Evolutionary conservation across 2,329 filamentous ascomycete species (phyloP), one percentile per base, ranked within the genome.

Genomic region (Pseudogymnoascus sp.): DNA sequence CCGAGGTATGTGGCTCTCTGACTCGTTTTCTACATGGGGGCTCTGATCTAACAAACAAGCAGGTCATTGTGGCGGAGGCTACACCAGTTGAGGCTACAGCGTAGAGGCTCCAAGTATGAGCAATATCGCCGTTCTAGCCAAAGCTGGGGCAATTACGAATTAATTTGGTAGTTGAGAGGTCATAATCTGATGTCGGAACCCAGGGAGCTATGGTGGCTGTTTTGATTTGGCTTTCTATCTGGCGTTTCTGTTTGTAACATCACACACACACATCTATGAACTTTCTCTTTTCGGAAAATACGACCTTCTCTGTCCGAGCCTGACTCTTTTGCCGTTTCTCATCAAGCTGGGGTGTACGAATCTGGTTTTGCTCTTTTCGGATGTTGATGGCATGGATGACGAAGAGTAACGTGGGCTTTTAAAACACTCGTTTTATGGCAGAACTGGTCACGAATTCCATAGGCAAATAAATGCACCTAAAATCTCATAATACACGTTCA

Each of bases 181-280:
- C 51, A 31, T 18, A 57, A 12, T 57, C n/a, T 57, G 29, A 57
- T 57, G 51, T 12, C 51, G 29, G 5, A 18, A 34, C 51, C 51
- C 29, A 57, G 26, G 51, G 51, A 57, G 51, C 51, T 57, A 57
- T 34, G 51, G 51, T 57, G 51, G 51, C 51, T 57, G 51, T 57
- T 57, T 57, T 57, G 51, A 57, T 57, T 57, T 57, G 51, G 47
- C 47, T 34, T 57, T 57, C 29, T 57, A 57, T 57, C 16, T 57
- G 51, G 51, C 51, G 51, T 57, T n/a, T 57, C 51, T 34, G 51
- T 57, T 57, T 57, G 51, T 57, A 57, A 57, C 51, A 57, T 57
- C 45, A 51, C 31, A 34, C 45, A 47, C 51, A 57, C 47, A 57
- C 51, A 57, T 34, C 51, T 57, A 57, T 34, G 51, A 36, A 57